Evolutionary conservation across 345 rosid species (phyloP), one percentile per base, ranked within the genome.

Genomic region (Murraya paniculata): DNA sequence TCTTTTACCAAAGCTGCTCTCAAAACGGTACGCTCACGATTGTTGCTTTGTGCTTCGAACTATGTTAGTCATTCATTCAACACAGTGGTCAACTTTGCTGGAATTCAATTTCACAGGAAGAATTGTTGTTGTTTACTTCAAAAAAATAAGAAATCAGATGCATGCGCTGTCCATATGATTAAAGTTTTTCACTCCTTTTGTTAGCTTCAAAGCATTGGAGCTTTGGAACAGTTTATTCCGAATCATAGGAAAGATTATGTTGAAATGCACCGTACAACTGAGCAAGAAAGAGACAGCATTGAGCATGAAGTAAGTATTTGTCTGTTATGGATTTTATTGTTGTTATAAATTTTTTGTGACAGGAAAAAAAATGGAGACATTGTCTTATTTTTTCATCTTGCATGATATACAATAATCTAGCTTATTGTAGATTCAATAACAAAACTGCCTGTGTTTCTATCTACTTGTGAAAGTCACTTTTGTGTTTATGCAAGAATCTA

Each of bases 201-300:
- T 73, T 82, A 94, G 97, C 86, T 91, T 33, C 94, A 89, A 71
- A 91, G 93, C 87, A 84, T 93, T 71, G 91, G 81, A 82, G 88
- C 92, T 82, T 78, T 95, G 85, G 91, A 93, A 56, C 91, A 85
- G 78, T 93, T 91, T 88, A 83, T 93, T 89, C 76, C 55, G 74
- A 91, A 93, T 89, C 97, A 91, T 84, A 77, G 89, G 39, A 94
- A 94, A 81, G 99, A 94, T 83, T 96, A 94, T 14, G 90, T 90
- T 65, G 99, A 94, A 84, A 68, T 84, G 75, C 97, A 90, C 64
- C 92, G 95, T 30, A 92, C 94, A 71, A 94, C 93, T 0, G 95
- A 90, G 79, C 94, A 88, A 64, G 97, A 93, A 86, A 90, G 93
- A 74, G 98, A 94, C 80, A 90, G 93, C 85, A 94, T 96, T 71